phyloP scores from a whole-genome alignment of 768 basidiomycete species.

The Mrakia gelida region DNA sequence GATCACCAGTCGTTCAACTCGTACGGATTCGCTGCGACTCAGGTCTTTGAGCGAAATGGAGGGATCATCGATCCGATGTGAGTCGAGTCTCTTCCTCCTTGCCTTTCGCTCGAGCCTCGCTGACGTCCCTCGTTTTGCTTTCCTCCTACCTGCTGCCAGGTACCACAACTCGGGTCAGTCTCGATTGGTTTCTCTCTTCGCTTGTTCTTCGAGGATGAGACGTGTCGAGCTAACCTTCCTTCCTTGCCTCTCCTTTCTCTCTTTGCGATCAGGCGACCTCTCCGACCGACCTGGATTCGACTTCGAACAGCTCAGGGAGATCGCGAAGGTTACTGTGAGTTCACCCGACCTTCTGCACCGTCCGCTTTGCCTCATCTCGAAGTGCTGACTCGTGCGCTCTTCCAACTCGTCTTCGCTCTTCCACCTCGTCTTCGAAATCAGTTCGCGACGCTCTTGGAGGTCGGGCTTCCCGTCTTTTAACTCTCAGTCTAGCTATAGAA shows the following conservation, averaged over 20 bases:
- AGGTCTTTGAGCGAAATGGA: slow-evolving; percentile 82
- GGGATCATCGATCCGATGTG: slow-evolving; percentile 80
- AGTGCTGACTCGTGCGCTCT: not conserved
- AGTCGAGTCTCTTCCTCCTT: not conserved
- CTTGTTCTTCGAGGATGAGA: too few species aligned
- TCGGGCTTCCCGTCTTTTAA: slow-evolving; percentile 11
- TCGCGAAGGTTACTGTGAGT: slow-evolving; percentile 79
- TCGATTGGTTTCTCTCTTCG: too few species aligned
- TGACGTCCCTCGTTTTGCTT: not conserved
- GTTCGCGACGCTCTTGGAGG: slow-evolving; percentile 35
- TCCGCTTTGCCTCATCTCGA: not conserved
- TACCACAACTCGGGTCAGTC: too few species aligned
- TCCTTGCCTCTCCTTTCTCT: not conserved
- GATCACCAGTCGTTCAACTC: slow-evolving; percentile 76
- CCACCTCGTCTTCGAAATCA: not conserved
- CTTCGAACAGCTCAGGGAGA: slow-evolving; percentile 71
- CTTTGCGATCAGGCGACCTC: slow-evolving; percentile 68
- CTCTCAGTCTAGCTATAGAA: too few species aligned
- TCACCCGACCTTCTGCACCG: not conserved
- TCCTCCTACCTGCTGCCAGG: too few species aligned
- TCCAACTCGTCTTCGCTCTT: not conserved
- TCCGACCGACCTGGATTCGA: slow-evolving; percentile 76
- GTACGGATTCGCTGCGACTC: slow-evolving; percentile 78
- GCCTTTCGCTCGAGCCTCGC: not conserved
- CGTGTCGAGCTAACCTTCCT: not conserved